A percentile compares a stretch with the other conserved stretches of the same genome.
Conservation (phyloP, 306 rosid species). For the Sesbania bispinosa region DNA sequence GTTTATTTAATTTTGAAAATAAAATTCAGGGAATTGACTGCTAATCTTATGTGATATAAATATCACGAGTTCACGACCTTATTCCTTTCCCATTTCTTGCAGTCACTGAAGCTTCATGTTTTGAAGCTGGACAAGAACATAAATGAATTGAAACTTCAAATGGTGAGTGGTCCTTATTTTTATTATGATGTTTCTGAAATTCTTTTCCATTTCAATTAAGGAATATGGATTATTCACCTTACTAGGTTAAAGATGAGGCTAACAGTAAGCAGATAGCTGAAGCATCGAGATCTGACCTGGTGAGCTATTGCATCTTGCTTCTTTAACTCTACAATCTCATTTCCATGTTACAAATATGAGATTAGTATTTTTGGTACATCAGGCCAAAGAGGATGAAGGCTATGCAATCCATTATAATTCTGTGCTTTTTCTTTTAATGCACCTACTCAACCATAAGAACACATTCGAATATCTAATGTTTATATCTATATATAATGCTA, state of each 20-base stretch:
- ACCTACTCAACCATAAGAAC: conserved; percentile 32
- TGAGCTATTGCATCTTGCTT: conserved; percentile 38
- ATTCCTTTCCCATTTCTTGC: conserved; percentile 37
- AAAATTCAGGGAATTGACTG: conserved; percentile 13
- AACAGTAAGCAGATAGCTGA: conserved; percentile 33
- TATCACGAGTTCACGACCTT: too few species aligned
- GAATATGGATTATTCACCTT: conserved; percentile 8
- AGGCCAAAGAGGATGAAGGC: conserved; percentile 36
- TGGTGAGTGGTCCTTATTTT: conserved; percentile 53
- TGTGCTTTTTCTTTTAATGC: conserved; percentile 31
- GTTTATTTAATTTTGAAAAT: too few species aligned
- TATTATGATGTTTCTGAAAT: conserved; percentile 13
- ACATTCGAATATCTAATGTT: conserved; percentile 24
- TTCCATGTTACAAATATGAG: conserved; percentile 1
- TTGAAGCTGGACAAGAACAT: conserved; percentile 63
- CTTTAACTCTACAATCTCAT: conserved; percentile 21
- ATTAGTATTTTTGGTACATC: conserved; percentile 28
- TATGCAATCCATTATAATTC: conserved; percentile 25
- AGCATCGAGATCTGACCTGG: conserved; percentile 39
- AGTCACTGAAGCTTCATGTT: conserved; percentile 96
- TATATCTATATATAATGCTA: background rate
- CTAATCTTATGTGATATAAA: conserved; percentile 4
- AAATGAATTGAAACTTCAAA: conserved; percentile 58
- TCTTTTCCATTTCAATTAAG: conserved; percentile 16
- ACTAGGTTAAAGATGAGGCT: conserved; percentile 57